Evolutionary conservation across 768 basidiomycete species (phyloP), one percentile per base, ranked within the genome.

Genomic region (Daedaleopsis sinensis): DNA sequence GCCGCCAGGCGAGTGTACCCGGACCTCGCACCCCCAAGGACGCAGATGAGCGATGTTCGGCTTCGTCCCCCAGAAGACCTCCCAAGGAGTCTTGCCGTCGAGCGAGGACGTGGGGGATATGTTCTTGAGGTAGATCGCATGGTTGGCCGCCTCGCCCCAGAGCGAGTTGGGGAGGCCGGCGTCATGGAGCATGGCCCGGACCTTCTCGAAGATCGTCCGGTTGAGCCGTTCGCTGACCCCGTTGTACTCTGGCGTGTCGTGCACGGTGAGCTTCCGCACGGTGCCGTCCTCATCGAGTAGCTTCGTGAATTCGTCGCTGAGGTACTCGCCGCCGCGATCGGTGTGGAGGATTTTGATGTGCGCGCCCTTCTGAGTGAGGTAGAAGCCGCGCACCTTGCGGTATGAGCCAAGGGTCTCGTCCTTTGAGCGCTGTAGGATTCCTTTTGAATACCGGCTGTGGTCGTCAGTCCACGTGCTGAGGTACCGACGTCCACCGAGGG

Each of bases 221-320:
- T 75, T 74, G 5, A 67, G 53, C 13, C 69, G 64, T 59, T 78
- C 76, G 8, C 73, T 70, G 16, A 82, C 63, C 0, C 82, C 79
- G 57, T 83, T 83, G 43, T 82, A 72, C 54, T 78, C 68, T 0
- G 77, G 80, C 0, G 77, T 79, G 59, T 83, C 72, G 19, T 79
- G 77, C 0, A 75, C 68, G 1, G 78, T 82, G 1, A 76, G 66
- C 51, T 77, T 71, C 13, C 72, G 73, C 3, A 59, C 35, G 0
- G 77, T 84, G 0, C 84, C 84, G 9, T 74, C 67, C 0, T 57
- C 52, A 1, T 73, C 65, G 0, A 80, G 69, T 48, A 77, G 69
- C 0, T 53, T 1, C 3, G 61, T 63, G 32, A 84, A 76, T 7
- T 73, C 71, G 5, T 50, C 36, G n/a, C 48, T 58, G 27, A 67